Percentiles rank a stretch among this genome's conserved stretches.
These are phyloP conservation scores for Apophysomyces ossiformis DNA, from an alignment of 371 early-diverging fungal species.

Conservation along the genomic window DNA sequence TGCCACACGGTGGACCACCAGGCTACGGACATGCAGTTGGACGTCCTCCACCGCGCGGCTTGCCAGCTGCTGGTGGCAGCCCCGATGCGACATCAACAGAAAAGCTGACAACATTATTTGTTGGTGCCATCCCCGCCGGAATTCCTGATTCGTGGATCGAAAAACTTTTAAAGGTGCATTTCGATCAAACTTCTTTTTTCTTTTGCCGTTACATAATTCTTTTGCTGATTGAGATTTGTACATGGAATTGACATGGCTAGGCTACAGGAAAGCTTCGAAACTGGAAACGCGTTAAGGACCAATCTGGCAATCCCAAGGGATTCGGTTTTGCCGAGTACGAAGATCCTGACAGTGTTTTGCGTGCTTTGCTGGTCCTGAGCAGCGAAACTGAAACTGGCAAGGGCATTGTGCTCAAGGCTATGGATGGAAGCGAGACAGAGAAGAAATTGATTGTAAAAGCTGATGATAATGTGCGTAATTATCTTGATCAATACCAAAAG, in stretches of 20 bases:
- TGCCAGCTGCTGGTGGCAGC: neutral
- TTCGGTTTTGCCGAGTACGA: constrained; percentile 87
- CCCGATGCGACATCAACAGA: constrained; percentile 34
- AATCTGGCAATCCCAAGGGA: constrained; percentile 69
- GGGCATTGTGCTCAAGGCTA: constrained; percentile 55
- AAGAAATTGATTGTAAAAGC: constrained; percentile 75
- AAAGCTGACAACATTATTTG: constrained; percentile 75
- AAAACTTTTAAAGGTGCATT: constrained; percentile 62
- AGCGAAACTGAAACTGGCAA: constrained; percentile 61
- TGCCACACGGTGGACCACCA: constrained; percentile 5
- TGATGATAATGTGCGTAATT: constrained; percentile 72
- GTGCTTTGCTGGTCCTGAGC: constrained; percentile 74
- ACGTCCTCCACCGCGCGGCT: constrained; percentile 13
- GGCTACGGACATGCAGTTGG: constrained; percentile 2
- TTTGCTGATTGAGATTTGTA: neutral
- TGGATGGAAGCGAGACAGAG: constrained; percentile 59
- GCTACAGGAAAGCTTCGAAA: constrained; percentile 63
- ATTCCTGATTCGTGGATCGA: constrained; percentile 76
- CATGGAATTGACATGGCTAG: constrained; percentile 28
- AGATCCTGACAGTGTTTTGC: constrained; percentile 68
- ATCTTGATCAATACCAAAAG: constrained; percentile 63
- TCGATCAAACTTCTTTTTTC: too few relatives aligned
- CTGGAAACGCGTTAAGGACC: constrained; percentile 81
- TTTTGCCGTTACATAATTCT: too few relatives aligned
- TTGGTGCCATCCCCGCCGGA: constrained; percentile 77